Evolutionary conservation across 2,329 filamentous ascomycete species (phyloP).

Genomic region (Colletotrichum chlorophyti): DNA sequence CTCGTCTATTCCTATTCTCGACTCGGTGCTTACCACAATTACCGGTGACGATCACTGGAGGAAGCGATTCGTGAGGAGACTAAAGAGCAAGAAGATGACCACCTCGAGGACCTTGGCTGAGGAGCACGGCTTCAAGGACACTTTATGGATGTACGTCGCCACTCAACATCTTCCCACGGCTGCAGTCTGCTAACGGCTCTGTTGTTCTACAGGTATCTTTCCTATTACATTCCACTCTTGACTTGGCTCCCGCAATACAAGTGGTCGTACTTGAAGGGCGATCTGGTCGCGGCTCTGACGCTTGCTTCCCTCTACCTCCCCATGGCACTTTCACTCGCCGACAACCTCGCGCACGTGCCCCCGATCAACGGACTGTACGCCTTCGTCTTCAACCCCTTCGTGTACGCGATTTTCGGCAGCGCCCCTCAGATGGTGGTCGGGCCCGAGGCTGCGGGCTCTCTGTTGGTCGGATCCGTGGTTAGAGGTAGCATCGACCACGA

Average conservation of each 20-base stretch:
- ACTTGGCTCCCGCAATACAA: slow-evolving; percentile 92
- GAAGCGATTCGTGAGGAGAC: slow-evolving; percentile 55
- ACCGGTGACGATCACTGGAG: slow-evolving; percentile 53
- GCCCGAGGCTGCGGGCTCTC: slow-evolving; percentile 90
- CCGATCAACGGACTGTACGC: slow-evolving; percentile 94
- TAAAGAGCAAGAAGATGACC: slow-evolving; percentile 71
- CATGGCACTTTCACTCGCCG: slow-evolving; percentile 92
- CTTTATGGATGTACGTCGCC: slow-evolving; percentile 71
- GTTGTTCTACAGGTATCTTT: slow-evolving; percentile 72
- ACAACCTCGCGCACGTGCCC: slow-evolving; percentile 90
- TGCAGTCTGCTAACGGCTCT: not conserved
- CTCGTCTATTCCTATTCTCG: slow-evolving; percentile 43
- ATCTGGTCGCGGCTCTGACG: slow-evolving; percentile 88
- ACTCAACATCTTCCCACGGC: not conserved
- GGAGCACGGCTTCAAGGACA: slow-evolving; percentile 76
- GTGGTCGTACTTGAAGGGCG: slow-evolving; percentile 81
- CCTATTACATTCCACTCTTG: slow-evolving; percentile 91
- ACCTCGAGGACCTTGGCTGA: slow-evolving; percentile 76
- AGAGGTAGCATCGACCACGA: slow-evolving; percentile 77
- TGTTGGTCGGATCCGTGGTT: slow-evolving; percentile 88
- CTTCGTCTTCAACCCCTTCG: slow-evolving; percentile 89
- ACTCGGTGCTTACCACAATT: slow-evolving; percentile 46
- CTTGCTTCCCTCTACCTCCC: slow-evolving; percentile 98
- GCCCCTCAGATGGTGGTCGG: slow-evolving; percentile 94
- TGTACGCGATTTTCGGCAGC: slow-evolving; percentile 91